Evolutionary conservation across 164 flowering plant genomes (phyloP), one percentile per base, ranked within the genome.

Genomic region (Kingdonia uniflora): DNA sequence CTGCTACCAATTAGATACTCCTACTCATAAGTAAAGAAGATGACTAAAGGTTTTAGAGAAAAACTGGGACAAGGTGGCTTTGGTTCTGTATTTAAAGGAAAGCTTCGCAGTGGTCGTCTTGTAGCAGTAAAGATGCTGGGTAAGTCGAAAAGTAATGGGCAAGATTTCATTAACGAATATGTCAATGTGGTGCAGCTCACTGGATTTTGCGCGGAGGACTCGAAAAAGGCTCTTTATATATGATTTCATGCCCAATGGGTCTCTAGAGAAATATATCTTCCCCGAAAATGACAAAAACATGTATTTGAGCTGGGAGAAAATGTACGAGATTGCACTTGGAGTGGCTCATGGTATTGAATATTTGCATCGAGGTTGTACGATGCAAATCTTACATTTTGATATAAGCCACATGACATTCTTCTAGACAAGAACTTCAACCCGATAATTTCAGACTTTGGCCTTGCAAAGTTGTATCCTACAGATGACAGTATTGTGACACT

Each of bases 401-500:
- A 56, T 56, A 35, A 56, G 40, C 59, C 59, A 5, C 42, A 55
- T 6, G 45, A 55, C 19, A 55, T 55, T 16, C 26, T 55, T 15
- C 41, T 56, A 16, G 61, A 49, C 16, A n/a, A 38, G 14, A 49
- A 48, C 42, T 57, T 57, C 8, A 39, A n/a, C 20, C 54, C 61
- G 1, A 57, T 47, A 37, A 49, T 49, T 14, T 57, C 61, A n/a
- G 61, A 57, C 16, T 57, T 57, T 57, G 53, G 54, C 12, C 44
- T 47, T 11, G 60, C 52, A 15, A 56, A 56, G 33, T 21, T 55
- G 14, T 43, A 38, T 33, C n/a, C 38, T 2, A 55, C 20, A 6
- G 56, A 19, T 1, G 47, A 53, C 11, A 53, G 37, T 33, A 53
- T 53, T 16, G 37, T 54, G 6, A 23, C 57, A 26, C 24, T 54